phyloP scores from a whole-genome alignment of 345 rosid genomes.

The Nephelium lappaceum region DNA sequence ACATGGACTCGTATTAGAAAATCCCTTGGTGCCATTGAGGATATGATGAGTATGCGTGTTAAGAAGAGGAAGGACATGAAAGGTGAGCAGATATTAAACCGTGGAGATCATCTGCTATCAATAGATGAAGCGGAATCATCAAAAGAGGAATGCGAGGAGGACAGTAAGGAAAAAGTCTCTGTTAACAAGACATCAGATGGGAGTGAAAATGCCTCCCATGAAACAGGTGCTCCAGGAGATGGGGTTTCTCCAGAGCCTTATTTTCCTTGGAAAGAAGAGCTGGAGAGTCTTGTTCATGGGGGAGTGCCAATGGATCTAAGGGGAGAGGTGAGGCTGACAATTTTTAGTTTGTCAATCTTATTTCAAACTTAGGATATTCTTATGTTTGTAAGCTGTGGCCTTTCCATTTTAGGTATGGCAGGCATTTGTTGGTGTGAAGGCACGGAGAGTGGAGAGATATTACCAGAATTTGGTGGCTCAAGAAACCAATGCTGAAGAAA shows the following conservation, averaged over 20 bases:
- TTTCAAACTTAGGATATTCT: constrained; percentile 7
- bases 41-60: constrained; percentile 71
- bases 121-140: constrained; percentile 34
- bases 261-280: constrained; percentile 77
- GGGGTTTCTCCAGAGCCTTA: constrained; percentile 42
- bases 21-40: constrained; percentile 63
- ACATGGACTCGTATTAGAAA: constrained; percentile 70
- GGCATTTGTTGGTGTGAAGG: constrained; percentile 91
- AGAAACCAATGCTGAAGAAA: constrained; percentile 50
- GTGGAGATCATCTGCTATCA: constrained; percentile 41
- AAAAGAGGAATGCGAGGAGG: constrained; percentile 44
- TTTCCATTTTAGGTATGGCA: constrained; percentile 81
- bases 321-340: constrained; percentile 68
- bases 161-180: constrained; percentile 34
- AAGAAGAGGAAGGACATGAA: constrained; percentile 45
- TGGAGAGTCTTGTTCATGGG: constrained; percentile 86
- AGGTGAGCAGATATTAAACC: constrained; percentile 24
- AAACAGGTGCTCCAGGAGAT: constrained; percentile 27
- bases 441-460: constrained; percentile 74
- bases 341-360: constrained; percentile 18
- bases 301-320: constrained; percentile 96
- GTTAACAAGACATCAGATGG: constrained; percentile 38
- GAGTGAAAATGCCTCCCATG: constrained; percentile 17
- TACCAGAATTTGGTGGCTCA: constrained; percentile 74
- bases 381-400: constrained; percentile 12